Conservation (phyloP, 805 yeast species). For the Candida mattraensis region DNA sequence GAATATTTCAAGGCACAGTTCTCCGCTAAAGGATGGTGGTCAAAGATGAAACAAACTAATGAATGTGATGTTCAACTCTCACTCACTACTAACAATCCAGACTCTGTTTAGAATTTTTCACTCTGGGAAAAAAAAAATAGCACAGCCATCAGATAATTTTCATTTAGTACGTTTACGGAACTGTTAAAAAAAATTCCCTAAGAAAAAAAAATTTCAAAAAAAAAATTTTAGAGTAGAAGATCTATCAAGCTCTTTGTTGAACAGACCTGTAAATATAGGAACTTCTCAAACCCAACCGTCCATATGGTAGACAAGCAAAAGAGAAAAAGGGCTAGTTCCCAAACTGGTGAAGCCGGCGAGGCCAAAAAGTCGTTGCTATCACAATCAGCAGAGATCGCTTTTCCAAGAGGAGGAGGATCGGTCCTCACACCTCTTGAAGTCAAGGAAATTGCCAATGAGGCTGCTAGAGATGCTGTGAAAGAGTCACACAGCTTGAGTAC, state of each 20-base stretch:
- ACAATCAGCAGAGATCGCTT: conserved; percentile 50
- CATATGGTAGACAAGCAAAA: conserved; percentile 34
- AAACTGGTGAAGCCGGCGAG: conserved; percentile 21
- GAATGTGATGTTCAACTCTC: no score
- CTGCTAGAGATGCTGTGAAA: conserved; percentile 80
- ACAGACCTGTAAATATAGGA: no score
- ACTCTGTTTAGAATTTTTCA: no score
- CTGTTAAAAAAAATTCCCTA: conserved; percentile 5
- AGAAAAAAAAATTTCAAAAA: conserved; percentile 8
- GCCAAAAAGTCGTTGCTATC: conserved; percentile 29
- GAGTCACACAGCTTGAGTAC: conserved; percentile 34
- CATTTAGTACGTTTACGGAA: conserved; percentile 1
- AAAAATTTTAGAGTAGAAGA: conserved; percentile 14
- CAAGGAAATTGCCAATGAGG: conserved; percentile 91
- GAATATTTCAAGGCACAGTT: no score
- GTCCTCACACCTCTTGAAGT: conserved; percentile 86
- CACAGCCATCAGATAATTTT: no score
- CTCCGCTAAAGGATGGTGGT: no score
- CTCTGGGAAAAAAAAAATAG: no score
- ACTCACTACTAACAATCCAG: no score
- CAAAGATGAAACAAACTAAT: no score
- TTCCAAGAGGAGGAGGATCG: conserved; percentile 96
- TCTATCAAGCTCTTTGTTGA: no score
- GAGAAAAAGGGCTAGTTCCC: conserved; percentile 49
- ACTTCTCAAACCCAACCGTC: no score